These are phyloP conservation scores for Isatis tinctoria DNA, from an alignment of 345 rosid genomes.

Conservation along the genomic window DNA sequence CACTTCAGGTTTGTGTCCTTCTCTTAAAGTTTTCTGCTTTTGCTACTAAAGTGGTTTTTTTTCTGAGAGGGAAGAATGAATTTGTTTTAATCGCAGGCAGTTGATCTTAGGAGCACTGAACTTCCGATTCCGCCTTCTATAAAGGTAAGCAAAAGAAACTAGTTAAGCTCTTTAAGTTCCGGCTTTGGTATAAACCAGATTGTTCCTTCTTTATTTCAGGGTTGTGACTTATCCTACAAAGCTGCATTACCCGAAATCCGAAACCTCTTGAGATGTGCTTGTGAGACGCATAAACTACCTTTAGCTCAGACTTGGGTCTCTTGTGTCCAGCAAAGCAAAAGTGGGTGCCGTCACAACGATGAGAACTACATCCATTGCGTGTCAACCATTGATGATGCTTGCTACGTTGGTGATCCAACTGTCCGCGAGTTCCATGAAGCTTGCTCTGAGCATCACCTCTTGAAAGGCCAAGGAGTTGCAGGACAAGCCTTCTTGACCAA, in stretches of 20 bases:
- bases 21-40: background rate
- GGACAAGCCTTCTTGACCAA: conserved; percentile 88
- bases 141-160: conserved; percentile 43
- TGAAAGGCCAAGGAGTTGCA: conserved; percentile 87
- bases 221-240: conserved; percentile 46
- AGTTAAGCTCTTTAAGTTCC: background rate
- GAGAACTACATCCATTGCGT: conserved; percentile 68
- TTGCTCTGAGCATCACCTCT: conserved; percentile 91
- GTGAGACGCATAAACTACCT: conserved; percentile 74
- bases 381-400: conserved; percentile 79
- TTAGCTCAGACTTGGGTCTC: conserved; percentile 87
- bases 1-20: conserved; percentile 67
- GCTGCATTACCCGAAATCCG: conserved; percentile 73
- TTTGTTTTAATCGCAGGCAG: conserved; percentile 48
- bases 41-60: background rate
- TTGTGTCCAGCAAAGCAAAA: conserved; percentile 73
- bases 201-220: conserved; percentile 40
- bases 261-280: conserved; percentile 67
- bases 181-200: conserved; percentile 6
- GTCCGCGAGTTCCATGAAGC: conserved; percentile 71
- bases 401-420: conserved; percentile 53
- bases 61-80: background rate
- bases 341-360: conserved; percentile 70
- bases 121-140: conserved; percentile 29
- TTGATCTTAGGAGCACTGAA: conserved; percentile 74